phyloP scores from a whole-genome alignment of 331 rosid species.

The Malus hybrid region DNA sequence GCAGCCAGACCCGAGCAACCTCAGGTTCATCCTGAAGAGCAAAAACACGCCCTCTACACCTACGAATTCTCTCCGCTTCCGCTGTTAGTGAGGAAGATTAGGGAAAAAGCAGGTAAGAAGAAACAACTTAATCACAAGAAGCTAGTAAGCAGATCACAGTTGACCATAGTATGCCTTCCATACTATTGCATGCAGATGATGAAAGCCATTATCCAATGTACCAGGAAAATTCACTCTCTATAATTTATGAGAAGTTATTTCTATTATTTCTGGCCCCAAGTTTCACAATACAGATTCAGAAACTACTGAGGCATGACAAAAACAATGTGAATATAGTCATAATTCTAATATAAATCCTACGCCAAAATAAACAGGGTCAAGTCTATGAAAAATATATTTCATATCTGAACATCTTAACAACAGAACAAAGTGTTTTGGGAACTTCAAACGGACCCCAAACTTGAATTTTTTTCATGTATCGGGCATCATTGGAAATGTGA shows the following conservation, averaged over 20 bases:
- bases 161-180: background rate
- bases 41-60: slow-evolving; percentile 88
- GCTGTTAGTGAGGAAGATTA: slow-evolving; percentile 32
- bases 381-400: background rate
- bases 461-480: background rate
- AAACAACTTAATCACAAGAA: background rate
- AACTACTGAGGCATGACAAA: background rate
- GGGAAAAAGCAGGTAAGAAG: background rate
- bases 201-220: background rate
- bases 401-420: background rate
- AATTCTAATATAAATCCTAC: background rate
- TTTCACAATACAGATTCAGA: background rate
- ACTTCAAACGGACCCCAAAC: background rate
- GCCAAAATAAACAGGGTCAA: background rate
- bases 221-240: background rate
- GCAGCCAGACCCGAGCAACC: slow-evolving; percentile 95
- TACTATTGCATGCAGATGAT: background rate
- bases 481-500: background rate
- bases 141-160: background rate
- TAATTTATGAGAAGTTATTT: background rate
- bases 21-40: slow-evolving; percentile 97
- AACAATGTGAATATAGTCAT: background rate
- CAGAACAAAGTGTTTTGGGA: background rate
- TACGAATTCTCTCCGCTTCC: slow-evolving; percentile 90
- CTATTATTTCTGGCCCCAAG: background rate